phyloP scores from a whole-genome alignment of 2,329 filamentous ascomycete species.

The Alternaria sp. region DNA sequence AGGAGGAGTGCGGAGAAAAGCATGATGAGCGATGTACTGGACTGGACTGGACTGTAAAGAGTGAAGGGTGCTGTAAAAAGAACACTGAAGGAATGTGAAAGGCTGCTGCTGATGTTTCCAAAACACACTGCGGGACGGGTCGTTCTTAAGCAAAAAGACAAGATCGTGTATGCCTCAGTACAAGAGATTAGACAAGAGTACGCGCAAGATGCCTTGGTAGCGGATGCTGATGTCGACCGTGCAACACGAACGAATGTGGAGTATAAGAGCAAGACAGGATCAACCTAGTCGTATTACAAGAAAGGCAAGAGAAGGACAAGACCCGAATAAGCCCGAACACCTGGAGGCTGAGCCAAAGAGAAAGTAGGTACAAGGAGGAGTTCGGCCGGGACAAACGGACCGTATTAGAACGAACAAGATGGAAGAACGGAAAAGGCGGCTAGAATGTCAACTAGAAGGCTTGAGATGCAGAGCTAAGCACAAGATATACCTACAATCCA shows the following conservation, averaged over 20 bases:
- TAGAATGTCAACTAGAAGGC: not conserved
- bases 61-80: not conserved
- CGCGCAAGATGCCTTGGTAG: not conserved
- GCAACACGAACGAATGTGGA: conserved; percentile 7
- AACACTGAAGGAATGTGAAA: not conserved
- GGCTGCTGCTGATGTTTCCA: not conserved
- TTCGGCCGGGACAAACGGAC: not conserved
- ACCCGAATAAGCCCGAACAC: conserved; percentile 6
- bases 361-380: not conserved
- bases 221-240: conserved; percentile 21
- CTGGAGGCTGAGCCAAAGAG: conserved; percentile 18
- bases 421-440: conserved; percentile 1
- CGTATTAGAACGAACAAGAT: conserved; percentile 1
- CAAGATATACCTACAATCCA: conserved; percentile 18
- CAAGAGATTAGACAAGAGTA: not conserved
- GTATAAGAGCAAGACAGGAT: conserved; percentile 16
- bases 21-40: conserved; percentile 29
- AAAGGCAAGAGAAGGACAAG: conserved; percentile 6
- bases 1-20: conserved; percentile 39
- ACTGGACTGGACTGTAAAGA: not conserved
- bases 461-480: conserved; percentile 10
- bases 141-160: not conserved
- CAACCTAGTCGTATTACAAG: conserved; percentile 16
- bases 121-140: not conserved
- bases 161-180: not conserved